Base-by-base conservation (phyloP, 2,329 filamentous ascomycete genomes). In the Dactylonectria estremocensis region DNA sequence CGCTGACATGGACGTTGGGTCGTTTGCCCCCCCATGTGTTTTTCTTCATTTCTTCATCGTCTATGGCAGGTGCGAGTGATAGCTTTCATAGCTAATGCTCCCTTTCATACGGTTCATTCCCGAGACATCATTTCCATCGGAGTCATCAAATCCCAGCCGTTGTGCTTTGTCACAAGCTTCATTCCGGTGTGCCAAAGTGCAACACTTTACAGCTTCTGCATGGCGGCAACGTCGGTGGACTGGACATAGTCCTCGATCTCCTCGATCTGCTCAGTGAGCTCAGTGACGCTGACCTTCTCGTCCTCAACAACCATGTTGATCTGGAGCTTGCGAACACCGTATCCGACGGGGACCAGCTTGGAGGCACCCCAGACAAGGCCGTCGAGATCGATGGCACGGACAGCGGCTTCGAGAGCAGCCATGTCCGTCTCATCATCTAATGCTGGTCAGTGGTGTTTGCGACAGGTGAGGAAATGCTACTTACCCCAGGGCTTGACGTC, bases 401-500 rank as follows among this genome's bases (percentile, higher is more conserved):
- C 95, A 73, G 91, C 87, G 35, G 84, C 87, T 88, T 97, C 94
- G 68, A 99, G 88, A 77, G 89, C 90, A 76, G 86, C 88, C 90
- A 98, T 95, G 85, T 97, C 89, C 77, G 95, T 98, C 91, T 97
- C 95, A 78, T 98, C 95, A 85, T 97, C 94, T 91, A 69, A 9
- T 59, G 35, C 20, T 48, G 3, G 69, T 80, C 74, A 79, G 74
- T 58, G 74, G 72, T 20, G 53, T 49, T 20, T 18, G 5, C 16
- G 8, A 6, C 8, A 24, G 10, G 5, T 5, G 11, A 31, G 13
- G 0, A 35, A 10, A 3, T 37, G 60, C 14, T 24, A 88, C 93
- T 77, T 93, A 97, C 95, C 96, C 95, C 96, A 98, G 80, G 96
- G 96, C 91, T 99, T 99, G 76, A 99, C 93, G 79, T 98, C 95